Conservation (phyloP, 305 asterid genomes). For the Petunia hybrid region DNA sequence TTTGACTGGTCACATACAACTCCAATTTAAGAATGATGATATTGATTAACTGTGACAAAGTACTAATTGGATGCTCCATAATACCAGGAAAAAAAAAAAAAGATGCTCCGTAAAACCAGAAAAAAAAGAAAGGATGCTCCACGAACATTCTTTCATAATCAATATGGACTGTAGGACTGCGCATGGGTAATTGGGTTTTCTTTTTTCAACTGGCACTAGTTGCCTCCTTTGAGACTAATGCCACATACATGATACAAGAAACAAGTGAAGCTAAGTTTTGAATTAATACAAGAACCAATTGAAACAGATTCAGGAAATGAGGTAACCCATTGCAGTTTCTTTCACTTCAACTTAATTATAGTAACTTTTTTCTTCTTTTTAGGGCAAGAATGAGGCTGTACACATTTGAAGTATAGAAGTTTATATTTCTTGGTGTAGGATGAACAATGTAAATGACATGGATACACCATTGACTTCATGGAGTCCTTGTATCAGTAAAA, state of each 20-base stretch:
- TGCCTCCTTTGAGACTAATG: background rate
- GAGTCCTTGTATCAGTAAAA: background rate
- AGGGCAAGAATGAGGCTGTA: background rate
- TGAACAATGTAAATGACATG: background rate
- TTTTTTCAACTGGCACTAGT: background rate
- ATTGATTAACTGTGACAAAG: background rate
- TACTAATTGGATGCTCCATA: too few relatives aligned
- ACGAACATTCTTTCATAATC: background rate
- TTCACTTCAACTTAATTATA: background rate
- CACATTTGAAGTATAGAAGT: background rate
- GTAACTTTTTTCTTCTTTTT: background rate
- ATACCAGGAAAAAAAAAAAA: too few relatives aligned
- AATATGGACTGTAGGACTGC: background rate
- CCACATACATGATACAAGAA: background rate
- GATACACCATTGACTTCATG: background rate
- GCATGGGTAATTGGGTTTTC: background rate
- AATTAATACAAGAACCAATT: background rate
- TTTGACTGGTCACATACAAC: background rate
- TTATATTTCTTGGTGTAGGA: background rate
- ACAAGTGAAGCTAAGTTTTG: background rate
- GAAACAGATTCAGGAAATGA: background rate
- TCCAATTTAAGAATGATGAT: background rate
- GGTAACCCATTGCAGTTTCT: background rate
- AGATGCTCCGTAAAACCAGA: too few relatives aligned
- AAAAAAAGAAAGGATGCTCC: too few relatives aligned